Percentiles rank a stretch among this genome's conserved stretches.
Evolutionary conservation across 352 stramenopile species (phyloP).

Genomic region (Thalassiosira ordinaria): DNA sequence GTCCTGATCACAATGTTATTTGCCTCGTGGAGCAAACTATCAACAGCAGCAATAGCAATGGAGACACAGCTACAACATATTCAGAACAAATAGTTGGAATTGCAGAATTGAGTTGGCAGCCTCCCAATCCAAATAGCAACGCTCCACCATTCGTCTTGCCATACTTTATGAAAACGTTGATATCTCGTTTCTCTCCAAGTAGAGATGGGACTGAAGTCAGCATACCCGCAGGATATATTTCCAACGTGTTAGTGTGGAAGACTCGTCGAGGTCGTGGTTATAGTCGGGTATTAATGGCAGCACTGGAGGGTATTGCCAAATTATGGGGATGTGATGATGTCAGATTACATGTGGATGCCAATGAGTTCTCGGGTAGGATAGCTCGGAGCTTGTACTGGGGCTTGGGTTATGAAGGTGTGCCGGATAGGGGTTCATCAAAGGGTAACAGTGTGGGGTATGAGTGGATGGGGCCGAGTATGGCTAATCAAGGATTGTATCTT

Average conservation of each 20-base stretch:
- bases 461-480: constrained; percentile 57
- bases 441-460: constrained; percentile 31
- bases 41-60: constrained; percentile 11
- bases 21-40: constrained; percentile 50
- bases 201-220: constrained; percentile 6
- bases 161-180: constrained; percentile 43
- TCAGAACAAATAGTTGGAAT: constrained; percentile 66
- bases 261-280: constrained; percentile 61
- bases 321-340: constrained; percentile 61
- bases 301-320: constrained; percentile 65
- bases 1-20: constrained; percentile 60
- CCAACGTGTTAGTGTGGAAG: constrained; percentile 70
- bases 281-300: constrained; percentile 64
- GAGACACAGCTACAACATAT: not conserved
- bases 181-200: constrained; percentile 39
- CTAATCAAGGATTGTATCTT: constrained; percentile 58
- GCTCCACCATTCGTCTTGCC: constrained; percentile 62
- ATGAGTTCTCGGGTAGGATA: constrained; percentile 56
- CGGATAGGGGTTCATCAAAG: constrained; percentile 25
- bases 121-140: constrained; percentile 58
- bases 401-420: constrained; percentile 63
- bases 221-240: constrained; percentile 60
- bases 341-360: constrained; percentile 68
- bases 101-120: constrained; percentile 69
- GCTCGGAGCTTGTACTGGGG: constrained; percentile 62